Conservation (phyloP, 345 rosid species). For the Eucalyptus marginata region DNA sequence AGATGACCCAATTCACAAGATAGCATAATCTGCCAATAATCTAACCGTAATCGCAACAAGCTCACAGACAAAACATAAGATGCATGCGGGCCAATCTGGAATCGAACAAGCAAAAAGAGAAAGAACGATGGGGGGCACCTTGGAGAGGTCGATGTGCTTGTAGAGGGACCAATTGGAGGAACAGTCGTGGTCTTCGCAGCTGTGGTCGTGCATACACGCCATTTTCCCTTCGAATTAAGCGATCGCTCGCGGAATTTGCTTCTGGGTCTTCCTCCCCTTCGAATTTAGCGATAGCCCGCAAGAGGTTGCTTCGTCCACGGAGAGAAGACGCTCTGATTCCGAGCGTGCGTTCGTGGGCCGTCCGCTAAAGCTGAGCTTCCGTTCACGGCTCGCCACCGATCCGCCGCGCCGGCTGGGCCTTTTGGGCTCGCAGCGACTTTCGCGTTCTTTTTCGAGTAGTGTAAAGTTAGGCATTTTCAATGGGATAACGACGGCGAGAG, state of each 20-base stretch:
- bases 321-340: background rate
- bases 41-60: background rate
- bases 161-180: conserved; percentile 93
- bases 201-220: conserved; percentile 90
- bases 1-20: background rate
- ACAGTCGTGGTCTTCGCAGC: conserved; percentile 88
- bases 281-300: background rate
- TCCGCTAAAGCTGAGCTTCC: background rate
- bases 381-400: background rate
- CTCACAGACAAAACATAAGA: background rate
- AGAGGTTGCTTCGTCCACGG: too few species aligned
- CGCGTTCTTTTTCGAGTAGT: accelerated
- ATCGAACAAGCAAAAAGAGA: background rate
- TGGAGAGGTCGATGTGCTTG: conserved; percentile 83
- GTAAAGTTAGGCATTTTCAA: background rate
- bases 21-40: background rate
- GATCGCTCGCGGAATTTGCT: too few species aligned
- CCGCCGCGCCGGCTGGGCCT: background rate
- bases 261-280: background rate
- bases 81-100: background rate
- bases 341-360: background rate
- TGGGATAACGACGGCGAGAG: background rate
- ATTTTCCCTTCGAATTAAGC: conserved; percentile 2
- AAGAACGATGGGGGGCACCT: conserved; percentile 21
- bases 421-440: background rate